These are phyloP conservation scores for Gnaphalium uliginosum DNA, from an alignment of 129 eudicot genomes.

Conservation along the genomic window DNA sequence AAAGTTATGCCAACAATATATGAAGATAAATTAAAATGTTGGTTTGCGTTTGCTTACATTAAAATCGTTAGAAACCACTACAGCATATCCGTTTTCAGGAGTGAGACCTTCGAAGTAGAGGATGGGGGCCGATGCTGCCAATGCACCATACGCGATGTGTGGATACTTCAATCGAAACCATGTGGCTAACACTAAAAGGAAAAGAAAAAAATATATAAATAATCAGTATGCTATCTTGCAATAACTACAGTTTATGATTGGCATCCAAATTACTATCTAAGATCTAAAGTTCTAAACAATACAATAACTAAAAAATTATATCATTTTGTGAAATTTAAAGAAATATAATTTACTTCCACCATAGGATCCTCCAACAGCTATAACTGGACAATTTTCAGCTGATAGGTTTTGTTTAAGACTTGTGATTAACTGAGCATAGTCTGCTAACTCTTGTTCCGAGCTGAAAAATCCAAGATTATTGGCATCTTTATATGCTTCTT, in stretches of 20 bases:
- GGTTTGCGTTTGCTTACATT: constrained; percentile 27
- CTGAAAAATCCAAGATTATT: constrained; percentile 34
- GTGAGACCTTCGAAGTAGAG: constrained; percentile 31
- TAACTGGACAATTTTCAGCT: constrained; percentile 37
- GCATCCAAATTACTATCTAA: not conserved
- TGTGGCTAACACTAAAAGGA: constrained; percentile 31
- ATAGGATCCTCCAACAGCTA: constrained; percentile 45
- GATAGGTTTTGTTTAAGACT: constrained; percentile 32
- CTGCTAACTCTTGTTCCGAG: constrained; percentile 42
- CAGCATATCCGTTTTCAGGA: constrained; percentile 31
- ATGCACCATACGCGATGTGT: constrained; percentile 30
- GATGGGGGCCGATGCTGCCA: constrained; percentile 34
- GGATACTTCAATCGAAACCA: constrained; percentile 39
- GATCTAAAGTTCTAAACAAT: not conserved
- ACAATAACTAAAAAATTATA: not conserved
- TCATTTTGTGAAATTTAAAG: not conserved
- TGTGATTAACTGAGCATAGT: constrained; percentile 38
- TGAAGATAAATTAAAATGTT: not conserved
- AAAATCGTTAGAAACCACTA: constrained; percentile 27
- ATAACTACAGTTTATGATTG: not conserved
- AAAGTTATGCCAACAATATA: not conserved
- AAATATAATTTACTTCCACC: constrained; percentile 43
- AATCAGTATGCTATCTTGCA: not conserved
- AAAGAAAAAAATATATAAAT: not conserved
- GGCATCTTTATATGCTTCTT: constrained; percentile 34